phyloP scores from a whole-genome alignment of 2,329 filamentous ascomycete genomes.

The Tolypocladium paradoxum region DNA sequence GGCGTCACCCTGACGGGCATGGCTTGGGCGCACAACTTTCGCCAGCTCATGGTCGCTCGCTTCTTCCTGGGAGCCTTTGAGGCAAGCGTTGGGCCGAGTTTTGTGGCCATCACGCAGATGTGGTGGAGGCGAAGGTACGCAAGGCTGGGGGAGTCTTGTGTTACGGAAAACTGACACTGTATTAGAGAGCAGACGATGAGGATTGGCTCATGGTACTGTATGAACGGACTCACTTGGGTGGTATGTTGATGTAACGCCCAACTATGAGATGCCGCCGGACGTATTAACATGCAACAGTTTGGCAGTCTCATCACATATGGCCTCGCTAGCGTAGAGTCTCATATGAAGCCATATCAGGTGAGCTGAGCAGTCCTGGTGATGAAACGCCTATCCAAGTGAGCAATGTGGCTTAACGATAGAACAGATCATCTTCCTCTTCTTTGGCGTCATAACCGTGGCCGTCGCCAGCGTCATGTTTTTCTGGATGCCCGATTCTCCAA shows the following conservation, averaged over 20 bases:
- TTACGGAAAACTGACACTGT: conserved; percentile 2
- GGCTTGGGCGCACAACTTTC: conserved; percentile 40
- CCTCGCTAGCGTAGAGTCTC: conserved; percentile 43
- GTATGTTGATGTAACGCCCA: conserved; percentile 14
- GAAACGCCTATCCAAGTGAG: neutral
- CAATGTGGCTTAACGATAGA: neutral
- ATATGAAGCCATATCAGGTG: conserved; percentile 36
- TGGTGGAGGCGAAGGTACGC: conserved; percentile 43
- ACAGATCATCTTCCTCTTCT: conserved; percentile 43
- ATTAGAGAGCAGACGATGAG: conserved; percentile 43
- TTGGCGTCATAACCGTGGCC: conserved; percentile 37
- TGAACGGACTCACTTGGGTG: conserved; percentile 49
- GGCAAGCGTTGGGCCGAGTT: conserved; percentile 34
- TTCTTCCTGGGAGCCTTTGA: conserved; percentile 50
- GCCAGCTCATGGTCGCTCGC: conserved; percentile 36
- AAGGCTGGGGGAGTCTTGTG: neutral
- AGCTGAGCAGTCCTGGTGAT: conserved; percentile 8
- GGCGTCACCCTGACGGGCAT: conserved; percentile 39
- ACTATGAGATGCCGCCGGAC: neutral
- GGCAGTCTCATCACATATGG: conserved; percentile 48
- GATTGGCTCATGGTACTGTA: conserved; percentile 48
- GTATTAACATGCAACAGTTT: conserved; percentile 19
- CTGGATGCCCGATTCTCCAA: conserved; percentile 38
- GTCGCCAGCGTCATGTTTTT: conserved; percentile 33
- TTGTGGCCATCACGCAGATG: conserved; percentile 48